A percentile compares a stretch with the other conserved stretches of the same genome.
Conservation (phyloP, 2,329 filamentous ascomycete genomes). For the Botrytis galanthina region DNA sequence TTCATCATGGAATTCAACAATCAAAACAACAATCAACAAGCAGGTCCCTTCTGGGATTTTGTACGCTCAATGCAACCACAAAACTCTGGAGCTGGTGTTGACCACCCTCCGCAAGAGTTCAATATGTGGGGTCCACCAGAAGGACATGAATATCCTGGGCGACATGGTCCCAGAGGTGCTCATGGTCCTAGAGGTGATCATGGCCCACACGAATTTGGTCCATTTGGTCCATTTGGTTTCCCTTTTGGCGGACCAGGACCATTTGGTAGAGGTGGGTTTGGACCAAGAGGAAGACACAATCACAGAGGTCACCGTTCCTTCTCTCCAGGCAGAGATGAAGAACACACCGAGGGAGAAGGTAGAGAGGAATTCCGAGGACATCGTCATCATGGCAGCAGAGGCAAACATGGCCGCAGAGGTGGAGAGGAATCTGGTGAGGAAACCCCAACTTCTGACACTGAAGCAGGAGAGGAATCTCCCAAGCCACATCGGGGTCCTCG, state of each 20-base stretch:
- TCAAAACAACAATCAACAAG: constrained; percentile 25
- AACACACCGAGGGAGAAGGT: constrained; percentile 23
- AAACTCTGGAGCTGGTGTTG: constrained; percentile 33
- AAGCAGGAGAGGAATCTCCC: constrained; percentile 9
- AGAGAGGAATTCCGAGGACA: constrained; percentile 35
- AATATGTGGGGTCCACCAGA: constrained; percentile 20
- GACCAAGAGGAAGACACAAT: constrained; percentile 26
- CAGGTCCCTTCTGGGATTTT: constrained; percentile 36
- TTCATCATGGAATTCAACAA: constrained; percentile 36
- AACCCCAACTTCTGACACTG: constrained; percentile 16
- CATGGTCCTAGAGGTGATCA: not conserved
- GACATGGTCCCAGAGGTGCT: constrained; percentile 22
- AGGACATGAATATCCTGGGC: constrained; percentile 21
- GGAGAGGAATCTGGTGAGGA: constrained; percentile 19
- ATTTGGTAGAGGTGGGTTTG: constrained; percentile 23
- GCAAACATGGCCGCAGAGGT: constrained; percentile 10
- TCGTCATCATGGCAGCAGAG: constrained; percentile 39
- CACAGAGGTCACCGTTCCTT: constrained; percentile 27
- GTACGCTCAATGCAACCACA: constrained; percentile 31
- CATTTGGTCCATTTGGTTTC: constrained; percentile 6
- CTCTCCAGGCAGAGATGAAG: constrained; percentile 29
- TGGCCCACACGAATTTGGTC: not conserved
- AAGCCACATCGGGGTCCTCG: constrained; percentile 2
- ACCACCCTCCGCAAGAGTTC: constrained; percentile 29
- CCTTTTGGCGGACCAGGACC: constrained; percentile 18